phyloP scores from a whole-genome alignment of 169 alveolate species.

The Plasmodium yoelii region DNA sequence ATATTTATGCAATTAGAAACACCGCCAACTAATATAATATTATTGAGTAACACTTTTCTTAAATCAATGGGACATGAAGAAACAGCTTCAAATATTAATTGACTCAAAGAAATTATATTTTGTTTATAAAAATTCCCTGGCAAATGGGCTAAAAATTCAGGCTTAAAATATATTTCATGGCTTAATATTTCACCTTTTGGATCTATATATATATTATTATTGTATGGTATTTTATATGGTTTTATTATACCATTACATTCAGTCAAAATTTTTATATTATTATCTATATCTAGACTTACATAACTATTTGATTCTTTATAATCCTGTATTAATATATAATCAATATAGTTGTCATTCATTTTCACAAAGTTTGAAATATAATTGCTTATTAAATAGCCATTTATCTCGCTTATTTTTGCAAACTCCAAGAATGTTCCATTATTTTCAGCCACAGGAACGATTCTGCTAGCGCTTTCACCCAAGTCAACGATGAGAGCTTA shows the following conservation, averaged over 20 bases:
- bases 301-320: conserved; percentile 73
- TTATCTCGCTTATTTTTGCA: conserved; percentile 48
- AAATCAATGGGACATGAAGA: conserved; percentile 74
- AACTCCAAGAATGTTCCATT: conserved; percentile 50
- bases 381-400: conserved; percentile 69
- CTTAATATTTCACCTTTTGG: conserved; percentile 74
- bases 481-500: conserved; percentile 65
- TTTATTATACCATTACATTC: conserved; percentile 71
- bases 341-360: conserved; percentile 45
- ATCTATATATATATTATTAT: conserved; percentile 62
- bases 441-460: conserved; percentile 68
- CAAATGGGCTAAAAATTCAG: conserved; percentile 76
- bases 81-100: conserved; percentile 55
- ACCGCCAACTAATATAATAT: conserved; percentile 68
- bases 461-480: conserved; percentile 72
- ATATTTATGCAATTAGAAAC: conserved; percentile 71
- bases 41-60: conserved; percentile 50
- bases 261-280: conserved; percentile 50
- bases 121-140: conserved; percentile 75
- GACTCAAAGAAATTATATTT: conserved; percentile 63
- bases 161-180: conserved; percentile 75
- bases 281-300: conserved; percentile 69
- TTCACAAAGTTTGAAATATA: conserved; percentile 73
- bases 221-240: conserved; percentile 73
- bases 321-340: conserved; percentile 60